phyloP scores from a whole-genome alignment of 305 asterid genomes.

The Vinca major region DNA sequence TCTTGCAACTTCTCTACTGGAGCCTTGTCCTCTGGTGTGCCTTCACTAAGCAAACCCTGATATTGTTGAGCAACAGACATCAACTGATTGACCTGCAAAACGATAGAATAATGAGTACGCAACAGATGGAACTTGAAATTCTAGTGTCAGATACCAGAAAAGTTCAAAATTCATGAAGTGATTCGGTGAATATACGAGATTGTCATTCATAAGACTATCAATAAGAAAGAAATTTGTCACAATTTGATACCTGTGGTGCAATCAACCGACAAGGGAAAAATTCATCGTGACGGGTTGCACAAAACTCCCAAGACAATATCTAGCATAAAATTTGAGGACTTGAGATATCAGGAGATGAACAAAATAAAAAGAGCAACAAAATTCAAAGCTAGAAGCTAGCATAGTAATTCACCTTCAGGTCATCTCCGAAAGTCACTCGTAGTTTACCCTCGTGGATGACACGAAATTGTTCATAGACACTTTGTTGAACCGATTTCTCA shows the following conservation, averaged over 20 bases:
- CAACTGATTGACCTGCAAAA: conserved; percentile 43
- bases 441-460: conserved; percentile 56
- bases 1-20: conserved; percentile 20
- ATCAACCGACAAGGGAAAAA: conserved; percentile 30
- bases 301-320: conserved; percentile 66
- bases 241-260: conserved; percentile 42
- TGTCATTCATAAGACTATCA: neutral
- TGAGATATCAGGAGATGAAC: neutral
- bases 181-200: neutral
- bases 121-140: neutral
- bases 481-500: conserved; percentile 37
- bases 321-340: conserved; percentile 13
- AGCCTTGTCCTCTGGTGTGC: conserved; percentile 11
- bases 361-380: neutral
- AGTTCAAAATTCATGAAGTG: neutral
- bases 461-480: conserved; percentile 36
- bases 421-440: conserved; percentile 43
- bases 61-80: conserved; percentile 28
- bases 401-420: conserved; percentile 47
- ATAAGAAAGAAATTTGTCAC: neutral
- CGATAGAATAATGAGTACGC: neutral
- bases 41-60: conserved; percentile 18
- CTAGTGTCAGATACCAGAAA: neutral
- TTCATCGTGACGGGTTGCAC: conserved; percentile 44
- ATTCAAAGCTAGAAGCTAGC: neutral